Base-by-base conservation (phyloP, 164 flowering plant species). In the Cinnamomum chago region DNA sequence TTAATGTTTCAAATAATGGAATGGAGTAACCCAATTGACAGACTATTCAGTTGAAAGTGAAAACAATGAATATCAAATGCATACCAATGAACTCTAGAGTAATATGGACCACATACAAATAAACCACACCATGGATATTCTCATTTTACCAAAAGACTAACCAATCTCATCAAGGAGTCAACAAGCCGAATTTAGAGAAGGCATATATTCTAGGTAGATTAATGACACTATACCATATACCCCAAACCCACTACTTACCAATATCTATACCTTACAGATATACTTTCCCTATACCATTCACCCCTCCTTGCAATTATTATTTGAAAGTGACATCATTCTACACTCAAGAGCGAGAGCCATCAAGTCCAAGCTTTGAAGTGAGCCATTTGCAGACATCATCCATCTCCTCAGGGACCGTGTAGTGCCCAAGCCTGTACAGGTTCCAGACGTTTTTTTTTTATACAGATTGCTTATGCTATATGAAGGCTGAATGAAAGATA, bases 391-490 rank as follows among this genome's bases (percentile, higher is more conserved):
- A 83, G 30, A 95, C 92, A 68, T 93, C 99, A 18, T 93, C 91
- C 97, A 91, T 92, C 79, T 93, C 99, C 75, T 82, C 89, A 3
- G 98, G 97, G 58, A 92, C 85, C 7, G 97, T 92, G 85, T 92
- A 90, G 79, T 95, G 99, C 25, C 98, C 99, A 75, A 95, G 89
- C 87, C 99, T 95, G 94, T 83, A 87, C 0, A 18, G n/a, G 30
- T 23, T 25, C 33, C 40, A 70, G 27, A 14, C 7, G 0, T 52
- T 69, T 24, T 51, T 52, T 69, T 24, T 51, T 14, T 69, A 51
- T 15, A 23, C 62, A 70, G 30, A 18, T 24, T 50, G 72, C 62
- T 25, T 50, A 50, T 70, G 27, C 72, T 13, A 52, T 25, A 68
- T 50, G 55, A n/a, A 68, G 24, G 55, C 52, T 72, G 62, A 30